phyloP scores from a whole-genome alignment of 305 asterid species.

The Withania somnifera region DNA sequence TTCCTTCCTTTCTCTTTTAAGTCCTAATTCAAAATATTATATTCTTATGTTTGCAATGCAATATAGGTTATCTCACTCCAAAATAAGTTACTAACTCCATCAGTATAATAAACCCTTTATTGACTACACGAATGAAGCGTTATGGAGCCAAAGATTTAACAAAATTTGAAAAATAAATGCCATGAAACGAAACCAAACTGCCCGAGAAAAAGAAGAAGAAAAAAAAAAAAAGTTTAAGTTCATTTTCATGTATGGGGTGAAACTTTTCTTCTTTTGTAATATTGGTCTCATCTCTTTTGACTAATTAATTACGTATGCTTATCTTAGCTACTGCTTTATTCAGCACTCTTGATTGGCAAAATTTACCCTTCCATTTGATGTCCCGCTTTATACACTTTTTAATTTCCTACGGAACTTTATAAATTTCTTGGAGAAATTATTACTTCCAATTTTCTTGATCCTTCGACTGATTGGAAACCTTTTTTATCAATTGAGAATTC shows the following conservation, averaged over 20 bases:
- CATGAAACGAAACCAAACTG: neutral
- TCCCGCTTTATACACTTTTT: constrained; percentile 6
- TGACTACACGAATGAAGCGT: neutral
- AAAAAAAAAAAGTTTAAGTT: neutral
- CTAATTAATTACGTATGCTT: constrained; percentile 8
- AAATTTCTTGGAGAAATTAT: neutral
- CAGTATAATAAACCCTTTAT: neutral
- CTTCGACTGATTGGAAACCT: no score
- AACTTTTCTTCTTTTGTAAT: constrained; percentile 2
- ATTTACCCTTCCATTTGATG: neutral
- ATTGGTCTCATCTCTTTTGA: neutral
- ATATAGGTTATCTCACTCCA: no score
- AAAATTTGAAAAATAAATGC: neutral
- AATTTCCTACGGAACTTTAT: neutral
- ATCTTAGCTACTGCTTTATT: neutral
- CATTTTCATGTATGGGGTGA: neutral
- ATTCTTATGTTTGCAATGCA: neutral
- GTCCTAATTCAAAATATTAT: neutral
- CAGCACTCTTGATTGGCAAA: neutral
- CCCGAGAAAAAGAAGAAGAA: no score
- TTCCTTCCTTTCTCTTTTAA: neutral
- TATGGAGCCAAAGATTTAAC: neutral
- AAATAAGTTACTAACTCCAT: no score
- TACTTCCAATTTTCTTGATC: neutral
- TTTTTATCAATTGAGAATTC: no score